Percentiles rank a stretch among this genome's conserved stretches.
These are phyloP conservation scores for Trichosporon sp. DNA, from an alignment of 1,284 basidiomycete genomes.

Conservation along the genomic window DNA sequence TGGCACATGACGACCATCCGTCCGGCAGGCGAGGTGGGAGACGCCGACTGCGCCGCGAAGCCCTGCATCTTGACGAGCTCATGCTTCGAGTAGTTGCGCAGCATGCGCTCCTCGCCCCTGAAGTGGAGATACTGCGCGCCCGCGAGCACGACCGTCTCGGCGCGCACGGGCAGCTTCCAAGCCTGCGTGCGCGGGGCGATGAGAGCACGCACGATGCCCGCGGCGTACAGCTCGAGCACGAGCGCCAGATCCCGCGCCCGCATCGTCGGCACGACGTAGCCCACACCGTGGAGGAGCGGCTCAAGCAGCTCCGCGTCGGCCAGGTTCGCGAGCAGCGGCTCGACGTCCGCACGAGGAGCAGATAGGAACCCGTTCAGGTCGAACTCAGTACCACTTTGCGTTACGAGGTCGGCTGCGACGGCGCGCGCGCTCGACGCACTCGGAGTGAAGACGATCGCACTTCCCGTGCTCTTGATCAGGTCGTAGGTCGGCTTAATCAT, in stretches of 20 bases:
- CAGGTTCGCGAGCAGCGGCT: conserved; percentile 66
- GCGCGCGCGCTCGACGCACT: conserved; percentile 76
- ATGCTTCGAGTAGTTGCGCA: conserved; percentile 75
- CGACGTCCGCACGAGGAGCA: conserved; percentile 65
- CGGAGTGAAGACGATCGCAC: conserved; percentile 81
- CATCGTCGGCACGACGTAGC: conserved; percentile 79
- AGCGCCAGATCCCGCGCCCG: conserved; percentile 70
- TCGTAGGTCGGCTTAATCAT: conserved; percentile 90
- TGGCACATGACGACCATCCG: conserved; percentile 86
- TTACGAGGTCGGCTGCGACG: conserved; percentile 82
- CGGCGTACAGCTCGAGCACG: conserved; percentile 79
- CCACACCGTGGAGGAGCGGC: conserved; percentile 83
- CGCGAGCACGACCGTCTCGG: conserved; percentile 82
- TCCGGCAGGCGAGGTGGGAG: conserved; percentile 57
- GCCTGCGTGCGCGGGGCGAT: conserved; percentile 79
- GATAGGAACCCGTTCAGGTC: conserved; percentile 74
- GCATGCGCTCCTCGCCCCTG: conserved; percentile 62
- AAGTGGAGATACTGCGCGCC: conserved; percentile 82
- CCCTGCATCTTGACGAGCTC: conserved; percentile 93
- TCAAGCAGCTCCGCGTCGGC: conserved; percentile 70
- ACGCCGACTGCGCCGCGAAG: conserved; percentile 63
- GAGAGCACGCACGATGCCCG: conserved; percentile 78
- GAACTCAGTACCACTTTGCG: conserved; percentile 77
- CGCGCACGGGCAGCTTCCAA: conserved; percentile 82
- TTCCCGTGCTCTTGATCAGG: conserved; percentile 58